These are phyloP conservation scores for Agrocybe pediades DNA, from an alignment of 768 basidiomycete genomes.

Conservation along the genomic window DNA sequence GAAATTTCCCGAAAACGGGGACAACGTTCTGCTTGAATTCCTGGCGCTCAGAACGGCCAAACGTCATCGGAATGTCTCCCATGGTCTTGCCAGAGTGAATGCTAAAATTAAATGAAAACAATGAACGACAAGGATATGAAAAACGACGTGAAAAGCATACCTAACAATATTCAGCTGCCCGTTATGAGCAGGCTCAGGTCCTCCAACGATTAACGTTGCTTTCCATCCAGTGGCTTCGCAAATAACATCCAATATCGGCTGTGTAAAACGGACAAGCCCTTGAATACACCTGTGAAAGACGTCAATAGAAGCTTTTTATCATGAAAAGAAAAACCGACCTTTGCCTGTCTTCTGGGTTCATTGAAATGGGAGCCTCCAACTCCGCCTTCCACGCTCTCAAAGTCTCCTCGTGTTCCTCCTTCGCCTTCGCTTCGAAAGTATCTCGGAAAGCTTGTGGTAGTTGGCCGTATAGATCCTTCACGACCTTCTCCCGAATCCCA, in stretches of 20 bases:
- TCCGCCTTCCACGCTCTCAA: background rate
- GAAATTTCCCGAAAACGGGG: no score
- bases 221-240: slow-evolving; percentile 10
- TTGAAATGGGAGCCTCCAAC: background rate
- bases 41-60: slow-evolving; percentile 7
- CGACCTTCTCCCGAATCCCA: background rate
- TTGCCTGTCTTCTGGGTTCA: slow-evolving; percentile 11
- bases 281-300: background rate
- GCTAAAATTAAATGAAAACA: slow-evolving; percentile 1
- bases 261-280: background rate
- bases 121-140: background rate
- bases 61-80: slow-evolving; percentile 17
- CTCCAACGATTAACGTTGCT: slow-evolving; percentile 4
- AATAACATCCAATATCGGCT: slow-evolving; percentile 10
- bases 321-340: slow-evolving; percentile 4
- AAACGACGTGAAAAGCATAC: background rate
- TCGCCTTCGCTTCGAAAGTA: background rate
- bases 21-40: slow-evolving; percentile 7
- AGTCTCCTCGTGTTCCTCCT: slow-evolving; percentile 4
- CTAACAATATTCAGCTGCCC: slow-evolving; percentile 4
- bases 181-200: slow-evolving; percentile 9
- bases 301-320: background rate
- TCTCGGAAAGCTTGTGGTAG: background rate
- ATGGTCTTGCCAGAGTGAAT: slow-evolving; percentile 14
- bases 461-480: background rate